These are phyloP conservation scores for Hordeum marinum DNA, from an alignment of 176 grass and related monocot species.

Conservation along the genomic window DNA sequence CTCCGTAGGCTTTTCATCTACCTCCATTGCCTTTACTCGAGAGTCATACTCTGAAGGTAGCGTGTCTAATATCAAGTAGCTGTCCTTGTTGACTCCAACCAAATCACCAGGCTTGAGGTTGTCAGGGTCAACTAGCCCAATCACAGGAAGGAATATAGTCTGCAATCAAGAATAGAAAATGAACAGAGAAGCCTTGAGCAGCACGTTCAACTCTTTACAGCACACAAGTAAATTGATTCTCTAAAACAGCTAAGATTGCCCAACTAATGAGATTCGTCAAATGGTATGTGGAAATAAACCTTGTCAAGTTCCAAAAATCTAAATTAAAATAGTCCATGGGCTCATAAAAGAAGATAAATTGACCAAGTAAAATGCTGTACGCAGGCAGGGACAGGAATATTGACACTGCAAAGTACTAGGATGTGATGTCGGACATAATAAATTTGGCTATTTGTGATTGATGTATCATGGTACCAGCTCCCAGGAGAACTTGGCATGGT, in stretches of 20 bases:
- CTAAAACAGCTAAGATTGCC: not conserved
- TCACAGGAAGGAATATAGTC: slow-evolving; percentile 89
- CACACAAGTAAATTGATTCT: not conserved
- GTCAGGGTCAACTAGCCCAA: slow-evolving; percentile 86
- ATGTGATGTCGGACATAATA: not conserved
- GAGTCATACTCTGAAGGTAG: slow-evolving; percentile 89
- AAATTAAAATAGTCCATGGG: not conserved
- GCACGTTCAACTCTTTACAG: not conserved
- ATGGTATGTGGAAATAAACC: not conserved
- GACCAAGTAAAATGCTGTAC: not conserved
- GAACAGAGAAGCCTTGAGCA: not conserved
- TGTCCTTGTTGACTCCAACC: slow-evolving; percentile 87
- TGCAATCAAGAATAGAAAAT: slow-evolving; percentile 30
- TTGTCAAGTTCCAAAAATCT: not conserved
- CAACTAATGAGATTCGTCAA: not conserved
- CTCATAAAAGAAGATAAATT: not conserved
- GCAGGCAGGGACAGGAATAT: not conserved
- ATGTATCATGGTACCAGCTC: not conserved
- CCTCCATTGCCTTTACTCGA: slow-evolving; percentile 84
- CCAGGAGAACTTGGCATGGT: not conserved
- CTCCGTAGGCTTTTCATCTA: slow-evolving; percentile 89
- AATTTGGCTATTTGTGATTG: not conserved
- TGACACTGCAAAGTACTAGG: not conserved
- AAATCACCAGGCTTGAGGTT: slow-evolving; percentile 83
- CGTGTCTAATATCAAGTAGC: slow-evolving; percentile 84